These are phyloP conservation scores for Gymnopus androsaceus DNA, from an alignment of 1,284 basidiomycete species.

Conservation along the genomic window DNA sequence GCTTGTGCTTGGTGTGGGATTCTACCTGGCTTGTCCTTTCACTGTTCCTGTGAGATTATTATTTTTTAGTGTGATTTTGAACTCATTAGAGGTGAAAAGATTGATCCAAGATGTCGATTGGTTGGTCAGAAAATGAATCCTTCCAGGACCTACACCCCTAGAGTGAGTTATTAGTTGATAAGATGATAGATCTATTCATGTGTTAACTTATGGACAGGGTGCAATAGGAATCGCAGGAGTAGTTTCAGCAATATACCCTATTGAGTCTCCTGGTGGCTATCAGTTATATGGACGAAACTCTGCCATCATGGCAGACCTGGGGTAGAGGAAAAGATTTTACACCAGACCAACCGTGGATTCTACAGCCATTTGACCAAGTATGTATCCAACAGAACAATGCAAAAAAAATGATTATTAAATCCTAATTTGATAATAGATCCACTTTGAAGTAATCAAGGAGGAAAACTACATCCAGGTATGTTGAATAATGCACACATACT, in stretches of 20 bases:
- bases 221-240: slow-evolving; percentile 65
- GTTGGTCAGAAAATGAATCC: slow-evolving; percentile 70
- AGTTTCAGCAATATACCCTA: slow-evolving; percentile 65
- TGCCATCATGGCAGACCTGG: slow-evolving; percentile 67
- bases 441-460: slow-evolving; percentile 48
- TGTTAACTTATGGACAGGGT: slow-evolving; percentile 41
- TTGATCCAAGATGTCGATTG: slow-evolving; percentile 62
- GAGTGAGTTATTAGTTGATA: slow-evolving; percentile 36
- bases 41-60: slow-evolving; percentile 49
- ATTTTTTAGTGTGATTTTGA: background rate
- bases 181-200: background rate
- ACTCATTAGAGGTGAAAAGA: slow-evolving; percentile 35
- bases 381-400: background rate
- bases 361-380: slow-evolving; percentile 68
- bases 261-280: slow-evolving; percentile 68
- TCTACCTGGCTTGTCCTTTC: slow-evolving; percentile 65
- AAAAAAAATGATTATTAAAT: background rate
- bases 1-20: slow-evolving; percentile 64
- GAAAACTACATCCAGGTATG: slow-evolving; percentile 47
- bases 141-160: slow-evolving; percentile 60
- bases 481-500: background rate
- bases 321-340: slow-evolving; percentile 52
- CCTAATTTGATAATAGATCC: slow-evolving; percentile 43
- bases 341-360: slow-evolving; percentile 56
- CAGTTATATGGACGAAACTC: slow-evolving; percentile 60